A percentile compares a stretch with the other conserved stretches of the same genome.
Conservation (phyloP, 73 alveolate genomes). For the Paramecium sonneborni region DNA sequence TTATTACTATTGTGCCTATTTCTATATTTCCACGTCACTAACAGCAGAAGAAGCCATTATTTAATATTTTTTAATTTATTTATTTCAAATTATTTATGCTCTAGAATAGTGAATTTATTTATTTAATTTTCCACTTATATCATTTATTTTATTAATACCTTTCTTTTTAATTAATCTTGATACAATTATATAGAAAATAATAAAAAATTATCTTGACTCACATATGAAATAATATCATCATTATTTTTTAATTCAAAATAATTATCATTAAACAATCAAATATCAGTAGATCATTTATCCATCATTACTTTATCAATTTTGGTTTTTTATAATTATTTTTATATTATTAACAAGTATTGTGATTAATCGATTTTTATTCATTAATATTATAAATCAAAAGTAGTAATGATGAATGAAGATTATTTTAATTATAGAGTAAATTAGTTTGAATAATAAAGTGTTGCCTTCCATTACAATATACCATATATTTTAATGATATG, state of each 20-base stretch:
- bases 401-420: too few species aligned
- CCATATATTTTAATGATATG: background rate
- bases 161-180: background rate
- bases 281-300: too few species aligned
- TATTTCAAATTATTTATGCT: background rate
- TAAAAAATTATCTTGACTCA: too few species aligned
- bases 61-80: too few species aligned
- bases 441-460: background rate
- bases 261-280: too few species aligned
- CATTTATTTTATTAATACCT: background rate
- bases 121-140: background rate
- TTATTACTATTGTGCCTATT: background rate
- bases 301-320: too few species aligned
- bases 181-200: too few species aligned
- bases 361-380: too few species aligned
- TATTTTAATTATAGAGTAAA: too few species aligned
- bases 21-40: background rate
- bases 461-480: background rate
- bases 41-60: background rate
- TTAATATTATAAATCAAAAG: too few species aligned
- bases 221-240: too few species aligned
- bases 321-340: background rate
- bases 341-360: background rate
- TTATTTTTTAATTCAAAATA: too few species aligned
- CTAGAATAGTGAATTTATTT: background rate